Evolutionary conservation across 768 basidiomycete genomes (phyloP).

Genomic region (Xerocomellus dryophilus): DNA sequence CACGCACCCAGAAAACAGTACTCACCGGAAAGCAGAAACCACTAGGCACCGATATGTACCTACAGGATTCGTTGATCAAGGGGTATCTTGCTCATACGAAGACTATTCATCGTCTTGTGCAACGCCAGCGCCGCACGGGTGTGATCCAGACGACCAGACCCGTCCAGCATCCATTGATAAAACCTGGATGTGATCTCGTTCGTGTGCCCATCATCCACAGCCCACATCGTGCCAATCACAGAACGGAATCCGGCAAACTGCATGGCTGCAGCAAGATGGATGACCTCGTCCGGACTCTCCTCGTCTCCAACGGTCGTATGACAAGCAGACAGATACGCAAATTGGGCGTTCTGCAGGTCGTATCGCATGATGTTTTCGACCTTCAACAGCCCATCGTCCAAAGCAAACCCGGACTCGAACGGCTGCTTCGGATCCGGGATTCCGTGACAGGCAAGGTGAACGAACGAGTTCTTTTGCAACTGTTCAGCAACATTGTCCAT

Average conservation of each 20-base stretch:
- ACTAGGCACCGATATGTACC: too few relatives aligned
- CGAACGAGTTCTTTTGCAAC: neutral
- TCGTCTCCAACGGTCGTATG: slow-evolving; percentile 4
- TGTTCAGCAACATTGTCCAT: neutral
- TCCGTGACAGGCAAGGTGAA: slow-evolving; percentile 25
- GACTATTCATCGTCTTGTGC: too few relatives aligned
- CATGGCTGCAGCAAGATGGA: slow-evolving; percentile 5
- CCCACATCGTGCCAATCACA: slow-evolving; percentile 14
- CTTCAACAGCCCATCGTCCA: neutral
- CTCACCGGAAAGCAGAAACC: too few relatives aligned
- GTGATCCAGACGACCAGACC: slow-evolving; percentile 1
- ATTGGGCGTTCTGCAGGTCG: slow-evolving; percentile 1
- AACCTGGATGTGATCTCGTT: neutral
- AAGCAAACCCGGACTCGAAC: slow-evolving; percentile 19
- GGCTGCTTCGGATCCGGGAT: slow-evolving; percentile 7
- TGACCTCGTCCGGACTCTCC: neutral
- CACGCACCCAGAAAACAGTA: too few relatives aligned
- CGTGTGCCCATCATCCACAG: slow-evolving; percentile 8
- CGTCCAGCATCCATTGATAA: slow-evolving; percentile 1
- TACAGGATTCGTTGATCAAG: too few relatives aligned
- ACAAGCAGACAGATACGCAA: slow-evolving; percentile 27
- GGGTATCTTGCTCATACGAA: too few relatives aligned
- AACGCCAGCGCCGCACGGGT: neutral
- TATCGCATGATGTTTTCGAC: slow-evolving; percentile 5
- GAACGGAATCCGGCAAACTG: slow-evolving; percentile 9